These are phyloP conservation scores for Suhomyces chickasaworum DNA, from an alignment of 1,139 yeast genomes.

Conservation along the genomic window DNA sequence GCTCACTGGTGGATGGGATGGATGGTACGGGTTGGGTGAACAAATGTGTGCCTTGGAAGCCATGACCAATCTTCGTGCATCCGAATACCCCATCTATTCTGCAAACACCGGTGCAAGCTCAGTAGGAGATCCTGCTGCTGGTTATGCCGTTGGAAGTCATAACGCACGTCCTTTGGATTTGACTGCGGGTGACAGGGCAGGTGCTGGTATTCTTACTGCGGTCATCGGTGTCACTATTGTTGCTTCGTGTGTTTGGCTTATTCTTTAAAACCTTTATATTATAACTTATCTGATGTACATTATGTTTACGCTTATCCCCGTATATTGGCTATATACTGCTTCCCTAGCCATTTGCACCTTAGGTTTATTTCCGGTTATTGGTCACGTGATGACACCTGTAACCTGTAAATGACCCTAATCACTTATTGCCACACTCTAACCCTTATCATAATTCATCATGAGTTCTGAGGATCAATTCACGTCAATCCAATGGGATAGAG, in stretches of 20 bases:
- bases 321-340: not conserved
- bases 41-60: conserved; percentile 76
- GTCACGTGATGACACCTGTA: not conserved
- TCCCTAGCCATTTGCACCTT: not conserved
- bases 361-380: no score
- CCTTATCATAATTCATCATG: conserved; percentile 17
- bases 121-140: conserved; percentile 49
- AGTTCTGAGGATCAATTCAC: conserved; percentile 54
- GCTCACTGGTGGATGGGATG: conserved; percentile 60
- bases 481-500: conserved; percentile 61
- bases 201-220: conserved; percentile 86
- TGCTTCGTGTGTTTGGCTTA: conserved; percentile 74
- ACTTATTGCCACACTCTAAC: conserved; percentile 8
- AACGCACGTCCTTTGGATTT: conserved; percentile 51
- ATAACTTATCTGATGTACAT: conserved; percentile 1
- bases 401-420: not conserved
- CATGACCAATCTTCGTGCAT: conserved; percentile 42
- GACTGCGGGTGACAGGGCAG: conserved; percentile 71
- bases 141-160: conserved; percentile 43
- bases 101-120: conserved; percentile 50
- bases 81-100: conserved; percentile 37
- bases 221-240: conserved; percentile 65
- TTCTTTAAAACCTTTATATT: no score
- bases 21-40: conserved; percentile 72
- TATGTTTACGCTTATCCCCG: not conserved